phyloP scores from a whole-genome alignment of 2,329 filamentous ascomycete species.

The Hymenoscyphus fructigenus region DNA sequence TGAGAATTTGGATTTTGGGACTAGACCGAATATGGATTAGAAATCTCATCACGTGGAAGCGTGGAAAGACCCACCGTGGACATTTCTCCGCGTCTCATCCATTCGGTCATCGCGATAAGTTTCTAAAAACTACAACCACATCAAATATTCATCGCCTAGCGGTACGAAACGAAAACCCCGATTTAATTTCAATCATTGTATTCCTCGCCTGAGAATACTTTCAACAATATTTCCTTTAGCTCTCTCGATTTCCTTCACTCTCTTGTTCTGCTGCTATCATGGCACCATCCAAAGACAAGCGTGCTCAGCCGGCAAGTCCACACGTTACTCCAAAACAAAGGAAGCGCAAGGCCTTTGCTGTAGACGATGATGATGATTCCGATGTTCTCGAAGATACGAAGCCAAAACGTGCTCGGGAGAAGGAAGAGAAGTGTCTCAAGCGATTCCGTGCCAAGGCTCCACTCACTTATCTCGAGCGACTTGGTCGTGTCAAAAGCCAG shows the following conservation, averaged over 20 bases:
- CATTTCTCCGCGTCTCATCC: not conserved
- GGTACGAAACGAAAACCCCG: not conserved
- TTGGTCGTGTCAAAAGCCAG: conserved; percentile 49
- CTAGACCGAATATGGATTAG: conserved; percentile 11
- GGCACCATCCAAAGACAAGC: not conserved
- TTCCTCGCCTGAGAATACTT: not conserved
- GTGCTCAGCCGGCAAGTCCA: not conserved
- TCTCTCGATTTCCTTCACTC: not conserved
- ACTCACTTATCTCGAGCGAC: conserved; percentile 45
- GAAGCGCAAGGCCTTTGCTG: not conserved
- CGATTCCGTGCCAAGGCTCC: conserved; percentile 45
- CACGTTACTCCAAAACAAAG: not conserved
- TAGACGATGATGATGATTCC: conserved; percentile 15
- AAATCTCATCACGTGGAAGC: not conserved
- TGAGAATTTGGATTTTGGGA: not conserved
- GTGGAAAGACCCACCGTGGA: too few relatives aligned
- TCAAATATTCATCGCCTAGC: not conserved
- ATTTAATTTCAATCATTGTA: not conserved
- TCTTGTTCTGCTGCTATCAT: not conserved
- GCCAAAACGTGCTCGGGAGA: conserved; percentile 21
- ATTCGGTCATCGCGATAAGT: too few relatives aligned
- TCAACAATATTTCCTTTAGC: not conserved
- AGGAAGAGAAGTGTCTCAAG: conserved; percentile 42
- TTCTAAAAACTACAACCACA: not conserved
- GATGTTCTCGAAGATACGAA: conserved; percentile 15